Evolutionary conservation across 176 grass and related monocot species (phyloP), one percentile per base, ranked within the genome.

Genomic region (Hyparrhenia diplandra): DNA sequence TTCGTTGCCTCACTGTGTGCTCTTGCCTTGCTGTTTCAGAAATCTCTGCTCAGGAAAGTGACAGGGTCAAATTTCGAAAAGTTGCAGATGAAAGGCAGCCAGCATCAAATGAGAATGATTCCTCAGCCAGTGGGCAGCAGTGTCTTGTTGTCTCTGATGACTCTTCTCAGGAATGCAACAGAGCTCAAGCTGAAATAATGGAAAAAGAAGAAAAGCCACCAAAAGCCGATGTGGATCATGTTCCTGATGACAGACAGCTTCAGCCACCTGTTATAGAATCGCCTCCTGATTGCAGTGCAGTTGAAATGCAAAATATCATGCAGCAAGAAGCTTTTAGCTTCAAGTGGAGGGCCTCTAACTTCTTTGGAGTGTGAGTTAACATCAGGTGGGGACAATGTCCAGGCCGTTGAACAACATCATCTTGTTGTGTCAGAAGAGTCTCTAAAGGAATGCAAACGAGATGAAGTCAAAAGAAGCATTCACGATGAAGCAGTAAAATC

Each of bases 21-120:
- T 75, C 8, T 85, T 90, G 23, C 83, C 8, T 71, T 85, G 45
- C 10, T 82, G 14, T 63, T 34, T 41, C 86, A 89, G 83, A 86
- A 40, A 76, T 80, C 18, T 79, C 64, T 81, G 47, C 64, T 45
- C 60, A 71, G 64, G 75, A 71, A 69, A 32, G 30, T 46, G 52
- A 74, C 57, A 67, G 73, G 62, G 16, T 54, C 35, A 77, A 79
- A 85, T 39, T 65, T 14, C 78, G 58, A 69, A 79, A 54, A 80
- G 1, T 85, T 1, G 13, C 65, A 1, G 67, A 79, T 14, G 86
- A 79, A 64, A 34, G 62, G 3, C 68, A 76, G 10, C 9, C 20
- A 5, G 1, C 40, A 61, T 28, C 37, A 13, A 61, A 45, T 49
- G 37, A 45, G 61, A 30, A 67, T 52, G 69, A 3, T 60, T 9